Evolutionary conservation across 108 stramenopile species (phyloP).

Genomic region (Thalassiosira profunda): DNA sequence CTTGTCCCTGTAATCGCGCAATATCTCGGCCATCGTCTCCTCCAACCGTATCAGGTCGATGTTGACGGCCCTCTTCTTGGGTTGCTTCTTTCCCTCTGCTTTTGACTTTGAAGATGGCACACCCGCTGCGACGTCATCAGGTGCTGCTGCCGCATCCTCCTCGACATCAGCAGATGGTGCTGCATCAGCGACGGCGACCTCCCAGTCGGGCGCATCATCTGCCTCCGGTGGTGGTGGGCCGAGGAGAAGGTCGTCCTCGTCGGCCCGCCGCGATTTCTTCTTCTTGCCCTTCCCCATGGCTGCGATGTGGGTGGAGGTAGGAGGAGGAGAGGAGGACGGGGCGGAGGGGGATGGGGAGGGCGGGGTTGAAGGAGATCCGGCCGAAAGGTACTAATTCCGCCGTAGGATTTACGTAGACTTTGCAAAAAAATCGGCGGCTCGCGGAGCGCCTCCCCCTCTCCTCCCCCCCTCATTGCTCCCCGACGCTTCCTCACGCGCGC

Average conservation of each 20-base stretch:
- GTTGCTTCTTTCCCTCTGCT: background rate
- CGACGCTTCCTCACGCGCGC: no score
- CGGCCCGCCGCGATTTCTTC: background rate
- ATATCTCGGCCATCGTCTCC: background rate
- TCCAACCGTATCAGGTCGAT: constrained; percentile 1
- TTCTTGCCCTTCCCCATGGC: constrained; percentile 10
- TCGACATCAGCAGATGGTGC: background rate
- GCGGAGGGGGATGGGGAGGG: no score
- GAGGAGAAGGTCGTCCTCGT: constrained; percentile 3
- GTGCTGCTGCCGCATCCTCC: background rate
- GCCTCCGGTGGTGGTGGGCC: background rate
- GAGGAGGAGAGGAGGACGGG: no score
- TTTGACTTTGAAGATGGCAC: background rate
- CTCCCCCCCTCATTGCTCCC: no score
- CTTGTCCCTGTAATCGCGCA: background rate
- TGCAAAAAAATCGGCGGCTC: no score
- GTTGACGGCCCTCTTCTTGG: background rate
- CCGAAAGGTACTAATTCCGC: no score
- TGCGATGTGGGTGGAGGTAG: no score
- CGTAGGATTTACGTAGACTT: no score
- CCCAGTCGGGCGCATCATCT: background rate
- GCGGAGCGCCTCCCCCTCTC: no score
- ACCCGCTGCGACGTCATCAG: background rate
- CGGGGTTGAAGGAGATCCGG: no score
- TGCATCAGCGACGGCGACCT: background rate